Conservation (phyloP, 2,329 filamentous ascomycete genomes). For the Dendrostoma leiphaemia region DNA sequence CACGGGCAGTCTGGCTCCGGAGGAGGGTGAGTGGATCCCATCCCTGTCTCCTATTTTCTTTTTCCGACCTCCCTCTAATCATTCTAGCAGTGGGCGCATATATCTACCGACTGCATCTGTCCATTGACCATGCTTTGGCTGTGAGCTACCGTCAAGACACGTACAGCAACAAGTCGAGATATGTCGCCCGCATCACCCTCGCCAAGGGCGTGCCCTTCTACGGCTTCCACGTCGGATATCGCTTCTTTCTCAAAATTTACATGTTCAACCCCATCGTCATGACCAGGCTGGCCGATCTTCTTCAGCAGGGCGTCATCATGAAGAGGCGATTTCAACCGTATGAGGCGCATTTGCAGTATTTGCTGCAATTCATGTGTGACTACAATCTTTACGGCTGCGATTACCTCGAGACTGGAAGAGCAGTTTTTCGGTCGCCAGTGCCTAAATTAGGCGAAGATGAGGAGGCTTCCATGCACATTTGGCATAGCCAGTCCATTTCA, state of each 20-base stretch:
- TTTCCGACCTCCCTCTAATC: background rate
- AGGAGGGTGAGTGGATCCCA: slow-evolving; percentile 57
- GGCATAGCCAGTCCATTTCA: slow-evolving; percentile 75
- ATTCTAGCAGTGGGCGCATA: slow-evolving; percentile 73
- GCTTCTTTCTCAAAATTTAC: slow-evolving; percentile 91
- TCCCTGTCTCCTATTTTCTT: slow-evolving; percentile 8
- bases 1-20: slow-evolving; percentile 61
- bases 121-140: slow-evolving; percentile 87
- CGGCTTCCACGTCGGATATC: slow-evolving; percentile 90
- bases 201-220: slow-evolving; percentile 96
- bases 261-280: slow-evolving; percentile 84
- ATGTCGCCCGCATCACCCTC: slow-evolving; percentile 85
- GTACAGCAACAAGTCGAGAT: slow-evolving; percentile 63
- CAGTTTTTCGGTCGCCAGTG: slow-evolving; percentile 72
- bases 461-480: slow-evolving; percentile 63
- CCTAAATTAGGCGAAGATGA: slow-evolving; percentile 63
- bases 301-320: slow-evolving; percentile 86
- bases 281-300: slow-evolving; percentile 81
- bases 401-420: slow-evolving; percentile 72
- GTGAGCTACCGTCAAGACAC: slow-evolving; percentile 79
- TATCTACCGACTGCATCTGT: slow-evolving; percentile 75
- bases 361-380: slow-evolving; percentile 97
- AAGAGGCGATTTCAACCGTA: slow-evolving; percentile 84
- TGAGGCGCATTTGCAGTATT: slow-evolving; percentile 88
- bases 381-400: slow-evolving; percentile 96